Percentiles rank a stretch among this genome's conserved stretches.
Evolutionary conservation across 805 yeast genomes (phyloP).

Genomic region (Kluyveromyces siamensis): DNA sequence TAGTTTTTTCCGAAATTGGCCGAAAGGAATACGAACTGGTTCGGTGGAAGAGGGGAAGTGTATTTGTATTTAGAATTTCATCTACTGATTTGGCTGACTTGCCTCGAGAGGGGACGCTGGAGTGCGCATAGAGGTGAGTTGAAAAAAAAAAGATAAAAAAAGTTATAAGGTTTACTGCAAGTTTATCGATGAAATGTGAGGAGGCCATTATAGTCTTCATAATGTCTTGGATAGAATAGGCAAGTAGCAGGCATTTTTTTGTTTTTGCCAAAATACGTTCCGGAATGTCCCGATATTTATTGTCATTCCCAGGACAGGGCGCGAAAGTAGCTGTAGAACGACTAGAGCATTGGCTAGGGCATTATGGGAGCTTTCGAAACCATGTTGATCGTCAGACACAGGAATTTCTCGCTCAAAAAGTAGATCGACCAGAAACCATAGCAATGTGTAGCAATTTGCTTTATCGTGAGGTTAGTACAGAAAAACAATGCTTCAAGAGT

Average conservation of each 20-base stretch:
- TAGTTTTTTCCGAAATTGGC: not conserved
- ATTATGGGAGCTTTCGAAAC: not conserved
- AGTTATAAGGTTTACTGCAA: not conserved
- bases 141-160: too few species aligned
- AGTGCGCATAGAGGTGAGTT: not conserved
- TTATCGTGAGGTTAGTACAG: slow-evolving; percentile 6
- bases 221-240: too few species aligned
- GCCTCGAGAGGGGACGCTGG: not conserved
- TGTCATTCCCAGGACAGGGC: slow-evolving; percentile 2
- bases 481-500: not conserved
- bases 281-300: not conserved
- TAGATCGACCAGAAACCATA: slow-evolving; percentile 21
- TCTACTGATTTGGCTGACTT: not conserved
- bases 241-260: too few species aligned
- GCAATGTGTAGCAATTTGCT: slow-evolving; percentile 26
- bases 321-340: not conserved
- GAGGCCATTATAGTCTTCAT: too few species aligned
- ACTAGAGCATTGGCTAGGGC: not conserved
- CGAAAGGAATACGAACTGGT: not conserved
- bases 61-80: not conserved
- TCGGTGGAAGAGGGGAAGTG: not conserved
- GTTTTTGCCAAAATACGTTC: too few species aligned
- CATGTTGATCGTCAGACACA: not conserved
- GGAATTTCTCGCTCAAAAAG: not conserved
- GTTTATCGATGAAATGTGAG: not conserved